phyloP scores from a whole-genome alignment of 2,329 filamentous ascomycete genomes.

The Pyricularia sp. region DNA sequence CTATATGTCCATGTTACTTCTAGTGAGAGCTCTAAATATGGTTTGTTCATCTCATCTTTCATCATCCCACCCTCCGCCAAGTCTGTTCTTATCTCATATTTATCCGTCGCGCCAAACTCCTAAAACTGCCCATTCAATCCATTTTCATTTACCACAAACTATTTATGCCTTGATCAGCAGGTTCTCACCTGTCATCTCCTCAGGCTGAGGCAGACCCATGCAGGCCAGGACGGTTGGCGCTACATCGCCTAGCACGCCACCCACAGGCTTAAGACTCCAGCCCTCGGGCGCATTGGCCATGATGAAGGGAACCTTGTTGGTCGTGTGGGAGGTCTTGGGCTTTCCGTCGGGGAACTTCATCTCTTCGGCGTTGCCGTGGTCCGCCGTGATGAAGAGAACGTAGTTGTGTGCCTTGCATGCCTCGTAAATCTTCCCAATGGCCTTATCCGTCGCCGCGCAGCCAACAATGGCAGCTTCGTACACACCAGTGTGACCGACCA shows the following conservation, averaged over 20 bases:
- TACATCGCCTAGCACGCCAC: slow-evolving; percentile 92
- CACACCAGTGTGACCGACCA: slow-evolving; percentile 97
- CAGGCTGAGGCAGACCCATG: slow-evolving; percentile 85
- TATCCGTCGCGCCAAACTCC: neutral
- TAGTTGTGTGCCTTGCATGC: slow-evolving; percentile 91
- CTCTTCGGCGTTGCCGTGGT: slow-evolving; percentile 98
- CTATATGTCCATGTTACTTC: neutral
- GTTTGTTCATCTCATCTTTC: neutral
- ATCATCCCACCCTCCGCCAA: neutral
- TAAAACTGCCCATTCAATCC: neutral
- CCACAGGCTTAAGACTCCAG: slow-evolving; percentile 75
- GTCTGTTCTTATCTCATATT: neutral
- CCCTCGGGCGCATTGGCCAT: slow-evolving; percentile 94
- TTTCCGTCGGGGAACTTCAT: slow-evolving; percentile 96
- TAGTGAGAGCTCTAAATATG: neutral
- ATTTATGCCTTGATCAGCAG: slow-evolving; percentile 66
- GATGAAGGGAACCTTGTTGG: slow-evolving; percentile 94
- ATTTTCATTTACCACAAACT: neutral
- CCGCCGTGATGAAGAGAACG: slow-evolving; percentile 87
- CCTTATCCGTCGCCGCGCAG: slow-evolving; percentile 80
- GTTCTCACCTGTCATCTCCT: slow-evolving; percentile 84
- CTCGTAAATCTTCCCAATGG: slow-evolving; percentile 87
- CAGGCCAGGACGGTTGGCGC: slow-evolving; percentile 85
- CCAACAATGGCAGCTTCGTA: slow-evolving; percentile 89
- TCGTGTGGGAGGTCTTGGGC: slow-evolving; percentile 96